Conservation (phyloP, 192 early-diverging fungal species). For the Phlyctochytrium planicorne region DNA sequence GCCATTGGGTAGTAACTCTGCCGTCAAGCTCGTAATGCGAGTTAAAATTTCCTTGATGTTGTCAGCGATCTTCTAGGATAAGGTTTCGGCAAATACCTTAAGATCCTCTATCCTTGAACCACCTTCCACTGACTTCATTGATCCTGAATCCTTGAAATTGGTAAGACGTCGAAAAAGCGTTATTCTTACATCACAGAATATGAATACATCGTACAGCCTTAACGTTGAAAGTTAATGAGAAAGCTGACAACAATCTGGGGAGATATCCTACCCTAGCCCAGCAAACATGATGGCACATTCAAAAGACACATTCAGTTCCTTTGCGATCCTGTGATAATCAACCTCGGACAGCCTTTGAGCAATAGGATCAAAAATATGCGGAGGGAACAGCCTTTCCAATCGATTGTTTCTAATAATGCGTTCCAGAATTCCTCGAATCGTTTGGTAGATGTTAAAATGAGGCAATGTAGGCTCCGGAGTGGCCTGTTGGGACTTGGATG, state of each 20-base stretch:
- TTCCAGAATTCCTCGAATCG: background rate
- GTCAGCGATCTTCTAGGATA: too few relatives aligned
- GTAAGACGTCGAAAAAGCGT: background rate
- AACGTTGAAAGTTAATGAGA: background rate
- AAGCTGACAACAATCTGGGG: too few relatives aligned
- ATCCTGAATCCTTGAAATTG: background rate
- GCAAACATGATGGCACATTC: too few relatives aligned
- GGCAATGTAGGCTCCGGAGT: too few relatives aligned
- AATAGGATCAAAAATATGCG: background rate
- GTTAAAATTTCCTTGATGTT: too few relatives aligned
- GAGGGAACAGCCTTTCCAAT: background rate
- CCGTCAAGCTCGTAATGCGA: too few relatives aligned
- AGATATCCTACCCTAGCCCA: too few relatives aligned
- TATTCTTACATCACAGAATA: background rate
- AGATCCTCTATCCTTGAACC: background rate
- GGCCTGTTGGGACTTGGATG: too few relatives aligned
- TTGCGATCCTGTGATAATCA: background rate
- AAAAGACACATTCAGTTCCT: background rate
- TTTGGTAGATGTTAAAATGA: too few relatives aligned
- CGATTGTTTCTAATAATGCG: background rate
- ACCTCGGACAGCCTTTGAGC: background rate
- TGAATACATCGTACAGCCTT: background rate
- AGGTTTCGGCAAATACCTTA: constrained; percentile 1
- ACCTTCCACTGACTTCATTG: background rate
- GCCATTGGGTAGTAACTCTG: too few relatives aligned